These are phyloP conservation scores for Gaultheria prostrata DNA, from an alignment of 148 eudicot species.

Conservation along the genomic window DNA sequence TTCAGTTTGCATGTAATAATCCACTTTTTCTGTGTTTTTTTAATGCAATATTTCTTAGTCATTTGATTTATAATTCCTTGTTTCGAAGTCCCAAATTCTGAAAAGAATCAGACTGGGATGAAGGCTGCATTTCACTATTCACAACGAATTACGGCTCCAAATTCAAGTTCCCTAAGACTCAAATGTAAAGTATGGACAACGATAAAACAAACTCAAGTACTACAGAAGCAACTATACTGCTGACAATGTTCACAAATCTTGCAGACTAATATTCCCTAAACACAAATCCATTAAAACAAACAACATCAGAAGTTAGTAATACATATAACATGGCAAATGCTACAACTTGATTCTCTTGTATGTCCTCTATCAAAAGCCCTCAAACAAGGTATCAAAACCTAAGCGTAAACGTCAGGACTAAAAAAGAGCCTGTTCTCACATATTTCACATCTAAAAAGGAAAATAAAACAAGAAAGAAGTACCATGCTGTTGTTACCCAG, in stretches of 20 bases:
- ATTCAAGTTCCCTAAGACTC: background rate
- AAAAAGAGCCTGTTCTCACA: conserved; percentile 23
- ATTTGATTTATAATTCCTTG: background rate
- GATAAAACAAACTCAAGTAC: background rate
- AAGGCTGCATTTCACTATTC: background rate
- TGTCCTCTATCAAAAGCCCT: conserved; percentile 23
- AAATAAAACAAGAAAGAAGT: conserved; percentile 2
- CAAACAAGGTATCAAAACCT: conserved; percentile 18
- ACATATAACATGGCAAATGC: background rate
- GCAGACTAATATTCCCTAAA: background rate
- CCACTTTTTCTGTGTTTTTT: background rate
- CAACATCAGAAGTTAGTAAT: background rate
- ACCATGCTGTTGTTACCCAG: background rate
- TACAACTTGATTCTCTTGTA: conserved; percentile 6
- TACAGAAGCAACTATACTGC: conserved; percentile 6
- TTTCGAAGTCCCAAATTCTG: background rate
- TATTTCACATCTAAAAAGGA: conserved; percentile 9
- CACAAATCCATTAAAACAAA: conserved; percentile 8
- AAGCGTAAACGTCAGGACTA: conserved; percentile 12
- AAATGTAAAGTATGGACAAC: background rate
- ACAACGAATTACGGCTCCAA: background rate
- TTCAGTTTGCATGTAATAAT: background rate
- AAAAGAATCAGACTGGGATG: background rate
- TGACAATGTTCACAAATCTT: background rate
- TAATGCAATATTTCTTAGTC: background rate